Evolutionary conservation across 179 eudicot genomes (phyloP).

Genomic region (Heliamphora ciliata): DNA sequence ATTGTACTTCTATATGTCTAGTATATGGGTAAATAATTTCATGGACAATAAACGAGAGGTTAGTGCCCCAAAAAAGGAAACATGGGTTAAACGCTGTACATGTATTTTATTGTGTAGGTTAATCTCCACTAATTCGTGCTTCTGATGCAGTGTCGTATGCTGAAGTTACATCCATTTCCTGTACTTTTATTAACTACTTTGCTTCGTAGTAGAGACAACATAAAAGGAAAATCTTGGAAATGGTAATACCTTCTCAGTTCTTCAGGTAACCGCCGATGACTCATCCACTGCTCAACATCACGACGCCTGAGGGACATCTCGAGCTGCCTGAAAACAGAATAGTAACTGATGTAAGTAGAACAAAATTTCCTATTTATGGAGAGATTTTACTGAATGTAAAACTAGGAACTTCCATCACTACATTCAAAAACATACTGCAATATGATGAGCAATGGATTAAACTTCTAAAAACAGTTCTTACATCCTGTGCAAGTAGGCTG

Average conservation of each 20-base stretch:
- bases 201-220: not conserved
- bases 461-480: not conserved
- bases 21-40: no score
- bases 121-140: no score
- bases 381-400: not conserved
- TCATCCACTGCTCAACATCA: conserved; percentile 94
- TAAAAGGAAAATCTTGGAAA: not conserved
- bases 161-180: no score
- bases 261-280: conserved; percentile 80
- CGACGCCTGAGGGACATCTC: conserved; percentile 78
- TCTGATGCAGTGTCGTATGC: no score
- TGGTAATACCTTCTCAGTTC: conserved; percentile 45
- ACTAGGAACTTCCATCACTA: not conserved
- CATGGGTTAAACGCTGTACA: no score
- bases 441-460: not conserved
- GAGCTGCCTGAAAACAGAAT: conserved; percentile 37
- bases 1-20: no score
- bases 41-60: no score
- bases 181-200: no score
- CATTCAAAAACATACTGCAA: not conserved
- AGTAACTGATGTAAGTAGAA: not conserved
- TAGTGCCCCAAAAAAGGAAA: no score
- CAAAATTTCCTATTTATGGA: not conserved
- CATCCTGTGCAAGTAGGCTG: not conserved
- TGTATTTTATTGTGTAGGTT: no score